phyloP scores from a whole-genome alignment of 169 alveolate species.

The Toxoplasma gondii region DNA sequence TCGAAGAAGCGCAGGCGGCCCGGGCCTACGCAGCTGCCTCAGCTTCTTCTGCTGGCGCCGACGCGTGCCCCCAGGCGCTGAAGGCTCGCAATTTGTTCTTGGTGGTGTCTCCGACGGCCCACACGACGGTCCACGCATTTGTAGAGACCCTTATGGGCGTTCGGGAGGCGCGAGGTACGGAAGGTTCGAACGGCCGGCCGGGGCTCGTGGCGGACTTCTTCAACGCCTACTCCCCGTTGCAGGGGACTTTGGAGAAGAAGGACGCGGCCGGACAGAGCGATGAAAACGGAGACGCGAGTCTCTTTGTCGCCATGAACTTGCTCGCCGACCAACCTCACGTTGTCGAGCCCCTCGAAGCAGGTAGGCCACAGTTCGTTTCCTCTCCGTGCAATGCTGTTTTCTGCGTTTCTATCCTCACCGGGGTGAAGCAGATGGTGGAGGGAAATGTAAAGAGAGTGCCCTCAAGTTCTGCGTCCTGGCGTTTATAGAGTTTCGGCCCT shows the following conservation, averaged over 20 bases:
- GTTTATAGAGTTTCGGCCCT: too few relatives aligned
- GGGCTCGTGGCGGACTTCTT: neutral
- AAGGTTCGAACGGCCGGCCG: neutral
- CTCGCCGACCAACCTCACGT: conserved; percentile 60
- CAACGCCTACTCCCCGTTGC: neutral
- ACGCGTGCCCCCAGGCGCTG: conserved; percentile 15
- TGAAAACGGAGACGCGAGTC: neutral
- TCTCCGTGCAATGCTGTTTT: neutral
- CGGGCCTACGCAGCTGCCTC: neutral
- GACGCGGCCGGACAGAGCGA: neutral
- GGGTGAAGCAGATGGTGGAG: neutral
- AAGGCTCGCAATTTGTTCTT: conserved; percentile 43
- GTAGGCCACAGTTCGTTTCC: conserved; percentile 30
- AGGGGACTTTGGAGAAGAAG: neutral
- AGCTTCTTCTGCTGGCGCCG: neutral
- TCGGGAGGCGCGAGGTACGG: conserved; percentile 6
- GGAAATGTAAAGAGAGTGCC: too few relatives aligned
- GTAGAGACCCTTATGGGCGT: conserved; percentile 40
- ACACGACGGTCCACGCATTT: conserved; percentile 30
- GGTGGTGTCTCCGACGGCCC: conserved; percentile 34
- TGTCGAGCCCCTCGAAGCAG: conserved; percentile 62
- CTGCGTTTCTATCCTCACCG: neutral
- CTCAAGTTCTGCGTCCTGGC: too few relatives aligned
- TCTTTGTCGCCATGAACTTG: conserved; percentile 24
- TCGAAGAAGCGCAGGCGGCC: neutral